These are phyloP conservation scores for sweet orange (Citrus sinensis) DNA, from an alignment of 345 rosid species.

Conservation along the genomic window DVS_A1.0 CM039162.1:323501-324000, in stretches of 20 bases:
- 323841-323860: background rate
- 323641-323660: background rate
- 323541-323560: constrained; percentile 60
- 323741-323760: background rate
- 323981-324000: background rate
- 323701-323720: constrained; percentile 80
- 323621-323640: no score
- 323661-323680: background rate
- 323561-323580: constrained; percentile 67
- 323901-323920: background rate
- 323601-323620: background rate
- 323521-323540: constrained; percentile 14
- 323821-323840: background rate
- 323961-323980: background rate
- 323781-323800: background rate
- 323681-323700: background rate
- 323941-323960: background rate
- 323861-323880: background rate
- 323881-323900: background rate
- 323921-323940: background rate
- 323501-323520: constrained; percentile 5
- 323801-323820: background rate
- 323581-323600: constrained; percentile 61
- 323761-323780: background rate
- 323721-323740: constrained; percentile 85